Percentiles rank a stretch among this genome's conserved stretches.
Evolutionary conservation across 1,139 yeast species (phyloP).

Genomic region (Taphrina flavorubra): DNA sequence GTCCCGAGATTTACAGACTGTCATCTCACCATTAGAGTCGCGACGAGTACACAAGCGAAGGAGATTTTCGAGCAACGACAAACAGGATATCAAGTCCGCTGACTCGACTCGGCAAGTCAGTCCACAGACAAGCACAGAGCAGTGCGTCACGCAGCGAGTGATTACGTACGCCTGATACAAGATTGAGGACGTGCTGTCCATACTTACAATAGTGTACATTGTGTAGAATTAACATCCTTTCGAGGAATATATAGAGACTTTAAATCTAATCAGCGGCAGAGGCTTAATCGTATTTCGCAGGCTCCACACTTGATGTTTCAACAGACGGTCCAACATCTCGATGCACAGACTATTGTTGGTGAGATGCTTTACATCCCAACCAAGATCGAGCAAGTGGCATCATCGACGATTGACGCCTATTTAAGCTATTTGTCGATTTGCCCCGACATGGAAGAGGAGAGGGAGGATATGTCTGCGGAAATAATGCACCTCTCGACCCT

Average conservation of each 20-base stretch:
- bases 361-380: too few species aligned
- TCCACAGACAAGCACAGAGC: conserved; percentile 3
- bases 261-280: background rate
- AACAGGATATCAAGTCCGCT: background rate
- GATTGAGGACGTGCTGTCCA: too few species aligned
- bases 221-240: background rate
- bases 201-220: background rate
- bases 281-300: too few species aligned
- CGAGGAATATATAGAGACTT: background rate
- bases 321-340: too few species aligned
- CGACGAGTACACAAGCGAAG: background rate
- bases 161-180: background rate
- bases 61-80: background rate
- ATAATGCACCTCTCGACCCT: conserved; percentile 2
- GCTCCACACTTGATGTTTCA: background rate
- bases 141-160: background rate
- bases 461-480: background rate
- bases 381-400: too few species aligned
- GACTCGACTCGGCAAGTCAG: background rate
- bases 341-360: too few species aligned
- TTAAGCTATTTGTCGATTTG: too few species aligned
- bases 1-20: background rate
- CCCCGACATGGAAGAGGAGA: background rate
- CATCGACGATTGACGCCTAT: too few species aligned
- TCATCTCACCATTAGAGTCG: too few species aligned